These are phyloP conservation scores for Aeschynomene evenia DNA, from an alignment of 306 rosid species.

Conservation along the genomic window DNA sequence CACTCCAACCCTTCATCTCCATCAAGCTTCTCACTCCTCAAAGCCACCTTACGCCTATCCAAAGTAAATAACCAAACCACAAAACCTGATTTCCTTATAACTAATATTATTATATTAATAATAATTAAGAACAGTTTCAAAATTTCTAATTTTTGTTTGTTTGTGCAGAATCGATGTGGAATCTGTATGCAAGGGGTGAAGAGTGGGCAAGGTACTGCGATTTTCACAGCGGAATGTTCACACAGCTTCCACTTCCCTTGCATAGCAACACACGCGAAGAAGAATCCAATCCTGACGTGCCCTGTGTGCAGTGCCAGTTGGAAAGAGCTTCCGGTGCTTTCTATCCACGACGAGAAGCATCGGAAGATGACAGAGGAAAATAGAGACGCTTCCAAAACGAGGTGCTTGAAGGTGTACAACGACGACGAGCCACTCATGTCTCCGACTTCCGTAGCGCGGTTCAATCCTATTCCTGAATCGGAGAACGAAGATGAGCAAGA, in stretches of 20 bases:
- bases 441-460: conserved; percentile 60
- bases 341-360: conserved; percentile 35
- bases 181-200: conserved; percentile 76
- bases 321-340: conserved; percentile 77
- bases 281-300: conserved; percentile 53
- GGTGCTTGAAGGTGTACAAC: conserved; percentile 59
- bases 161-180: conserved; percentile 84
- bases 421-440: conserved; percentile 89
- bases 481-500: conserved; percentile 64
- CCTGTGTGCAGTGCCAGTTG: conserved; percentile 78
- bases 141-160: background rate
- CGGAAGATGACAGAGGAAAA: background rate
- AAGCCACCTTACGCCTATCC: conserved; percentile 60
- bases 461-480: conserved; percentile 90
- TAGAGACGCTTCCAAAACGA: conserved; percentile 43
- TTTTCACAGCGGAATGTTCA: conserved; percentile 94
- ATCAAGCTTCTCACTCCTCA: conserved; percentile 80
- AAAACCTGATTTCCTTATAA: background rate
- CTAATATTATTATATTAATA: background rate
- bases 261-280: conserved; percentile 62
- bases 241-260: conserved; percentile 93
- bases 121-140: background rate
- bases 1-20: conserved; percentile 74
- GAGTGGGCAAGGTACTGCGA: conserved; percentile 91
- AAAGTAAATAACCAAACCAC: conserved; percentile 40